phyloP scores from a whole-genome alignment of 2,329 filamentous ascomycete species.

The Colletotrichum horii region DNA sequence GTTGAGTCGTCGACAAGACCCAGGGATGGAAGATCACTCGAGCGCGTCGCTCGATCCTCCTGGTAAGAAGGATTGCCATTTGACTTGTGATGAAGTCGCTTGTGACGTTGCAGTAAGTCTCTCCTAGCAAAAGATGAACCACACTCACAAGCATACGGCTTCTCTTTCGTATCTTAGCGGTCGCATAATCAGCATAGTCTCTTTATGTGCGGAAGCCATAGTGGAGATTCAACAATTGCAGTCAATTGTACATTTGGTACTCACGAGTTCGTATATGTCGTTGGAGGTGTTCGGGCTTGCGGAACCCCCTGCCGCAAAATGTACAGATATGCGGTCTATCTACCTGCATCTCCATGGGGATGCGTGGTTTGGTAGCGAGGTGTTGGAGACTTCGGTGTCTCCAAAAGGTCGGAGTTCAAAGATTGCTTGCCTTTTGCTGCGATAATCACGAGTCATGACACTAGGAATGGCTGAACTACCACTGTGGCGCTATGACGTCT shows the following conservation, averaged over 20 bases:
- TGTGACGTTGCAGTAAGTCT: not conserved
- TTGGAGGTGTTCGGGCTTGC: not conserved
- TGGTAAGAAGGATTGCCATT: not conserved
- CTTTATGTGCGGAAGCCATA: not conserved
- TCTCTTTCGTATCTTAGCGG: not conserved
- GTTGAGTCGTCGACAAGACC: not conserved
- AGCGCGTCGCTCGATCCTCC: too few species aligned
- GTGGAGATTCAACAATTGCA: not conserved
- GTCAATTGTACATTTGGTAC: not conserved
- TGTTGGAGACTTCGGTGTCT: not conserved
- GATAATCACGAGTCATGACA: not conserved
- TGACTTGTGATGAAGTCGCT: not conserved
- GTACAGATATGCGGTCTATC: not conserved
- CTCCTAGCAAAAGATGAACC: not conserved
- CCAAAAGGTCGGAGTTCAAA: not conserved
- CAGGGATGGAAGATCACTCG: not conserved
- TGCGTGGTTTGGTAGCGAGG: not conserved
- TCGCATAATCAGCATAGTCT: not conserved
- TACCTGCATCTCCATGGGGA: not conserved
- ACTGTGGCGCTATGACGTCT: not conserved
- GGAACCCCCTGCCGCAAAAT: not conserved
- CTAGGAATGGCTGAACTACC: not conserved
- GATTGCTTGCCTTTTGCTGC: not conserved
- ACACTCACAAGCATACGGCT: not conserved
- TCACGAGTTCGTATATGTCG: not conserved